These are phyloP conservation scores for Cyclanthera cordifolia DNA, from an alignment of 306 rosid genomes.

Conservation along the genomic window DNA sequence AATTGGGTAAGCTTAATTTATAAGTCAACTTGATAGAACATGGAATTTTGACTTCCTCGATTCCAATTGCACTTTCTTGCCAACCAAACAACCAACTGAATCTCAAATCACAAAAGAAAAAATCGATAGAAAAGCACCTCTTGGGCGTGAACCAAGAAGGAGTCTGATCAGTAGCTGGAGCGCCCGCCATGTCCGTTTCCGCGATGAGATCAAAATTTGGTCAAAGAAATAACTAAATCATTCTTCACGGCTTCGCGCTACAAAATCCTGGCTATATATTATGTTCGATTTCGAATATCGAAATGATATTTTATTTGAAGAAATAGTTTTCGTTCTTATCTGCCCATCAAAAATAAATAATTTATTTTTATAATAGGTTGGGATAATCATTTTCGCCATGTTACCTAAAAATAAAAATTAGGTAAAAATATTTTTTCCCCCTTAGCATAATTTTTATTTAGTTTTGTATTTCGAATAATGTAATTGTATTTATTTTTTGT, in stretches of 20 bases:
- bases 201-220: slow-evolving; percentile 5
- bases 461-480: too few species aligned
- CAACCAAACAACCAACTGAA: slow-evolving; percentile 15
- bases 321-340: background rate
- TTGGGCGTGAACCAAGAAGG: slow-evolving; percentile 78
- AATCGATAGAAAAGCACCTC: slow-evolving; percentile 26
- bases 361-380: too few species aligned
- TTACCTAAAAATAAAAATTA: too few species aligned
- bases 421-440: too few species aligned
- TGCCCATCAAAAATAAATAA: background rate
- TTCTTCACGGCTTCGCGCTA: background rate
- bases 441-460: too few species aligned
- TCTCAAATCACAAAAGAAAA: background rate
- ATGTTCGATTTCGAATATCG: background rate
- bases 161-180: slow-evolving; percentile 30
- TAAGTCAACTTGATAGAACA: background rate
- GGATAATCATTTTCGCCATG: too few species aligned
- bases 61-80: background rate
- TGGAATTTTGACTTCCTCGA: slow-evolving; percentile 3
- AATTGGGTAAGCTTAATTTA: slow-evolving; percentile 6
- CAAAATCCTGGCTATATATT: background rate
- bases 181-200: slow-evolving; percentile 21
- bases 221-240: background rate
- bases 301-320: background rate
- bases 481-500: too few species aligned